Base-by-base conservation (phyloP, 108 stramenopile species). In the Discostella stelligeroides region DNA sequence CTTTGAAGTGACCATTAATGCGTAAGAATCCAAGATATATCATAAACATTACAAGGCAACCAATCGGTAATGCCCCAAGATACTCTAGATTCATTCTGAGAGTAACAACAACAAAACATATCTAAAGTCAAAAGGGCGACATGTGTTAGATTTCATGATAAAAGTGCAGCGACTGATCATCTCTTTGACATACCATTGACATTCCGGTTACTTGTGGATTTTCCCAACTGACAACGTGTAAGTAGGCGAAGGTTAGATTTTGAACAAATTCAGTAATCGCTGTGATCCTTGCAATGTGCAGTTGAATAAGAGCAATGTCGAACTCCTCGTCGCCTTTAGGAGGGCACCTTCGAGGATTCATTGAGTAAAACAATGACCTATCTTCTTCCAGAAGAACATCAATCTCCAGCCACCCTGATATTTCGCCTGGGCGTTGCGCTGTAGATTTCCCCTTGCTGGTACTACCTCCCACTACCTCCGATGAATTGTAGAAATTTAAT, bases 401-500 rank as follows among this genome's bases (percentile, higher is more conserved):
- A 17, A 90, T 41, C n/a, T 92, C 89, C 27, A 92, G 43, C 86
- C 88, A 90, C 7, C 94, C 94, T 42, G 68, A 73, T 60, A 92
- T 90, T 61, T 78, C 82, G 21, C 84, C 85, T 47, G 75, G 61
- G 46, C 48, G 60, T 40, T 38, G 15, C 15, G 78, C 60, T 10
- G 56, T 49, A 51, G 56, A 48, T 65, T 60, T 64, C 59, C 56
- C 49, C 49, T 73, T 12, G 66, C 40, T 54, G 66, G 18, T 43
- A 34, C 46, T 30, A 17, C 68, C 75, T 40, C 64, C 75, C 4
- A 51, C 47, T 11, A 60, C 56, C 55, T 76, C 84, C 29, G 76
- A 43, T 24, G 79, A 55, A 59, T 79, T 82, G 55, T 81, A 90
- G 66, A 79, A 92, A 53, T 87, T 86, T 24, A 81, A 56, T 27